Conservation (phyloP, 306 rosid genomes). For the Neltuma alba region DNA sequence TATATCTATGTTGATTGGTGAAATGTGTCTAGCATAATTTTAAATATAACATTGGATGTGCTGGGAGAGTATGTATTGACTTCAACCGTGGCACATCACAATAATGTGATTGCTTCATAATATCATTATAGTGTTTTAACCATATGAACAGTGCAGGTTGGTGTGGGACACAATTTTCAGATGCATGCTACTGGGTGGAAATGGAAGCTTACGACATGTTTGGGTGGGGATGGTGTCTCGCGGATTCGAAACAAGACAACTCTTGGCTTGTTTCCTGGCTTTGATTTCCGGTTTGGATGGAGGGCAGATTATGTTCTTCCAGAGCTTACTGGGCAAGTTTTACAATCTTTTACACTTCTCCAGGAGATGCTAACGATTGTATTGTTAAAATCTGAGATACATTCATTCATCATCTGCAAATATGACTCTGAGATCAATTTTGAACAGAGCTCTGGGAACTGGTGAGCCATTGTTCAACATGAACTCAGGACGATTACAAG, state of each 20-base stretch:
- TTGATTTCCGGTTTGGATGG: constrained; percentile 93
- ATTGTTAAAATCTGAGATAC: constrained; percentile 7
- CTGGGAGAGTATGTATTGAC: not conserved
- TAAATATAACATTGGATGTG: constrained; percentile 2
- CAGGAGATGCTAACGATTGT: constrained; percentile 7
- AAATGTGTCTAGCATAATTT: constrained; percentile 14
- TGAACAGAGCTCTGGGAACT: constrained; percentile 78
- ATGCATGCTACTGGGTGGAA: constrained; percentile 92
- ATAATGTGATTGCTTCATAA: constrained; percentile 26
- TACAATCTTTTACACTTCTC: constrained; percentile 16
- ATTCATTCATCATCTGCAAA: constrained; percentile 4
- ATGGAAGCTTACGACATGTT: constrained; percentile 95
- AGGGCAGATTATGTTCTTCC: constrained; percentile 94
- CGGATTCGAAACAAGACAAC: constrained; percentile 81
- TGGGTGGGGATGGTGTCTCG: constrained; percentile 92
- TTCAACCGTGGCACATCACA: not conserved
- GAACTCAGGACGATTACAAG: constrained; percentile 80
- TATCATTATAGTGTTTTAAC: constrained; percentile 25
- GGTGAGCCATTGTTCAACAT: constrained; percentile 87
- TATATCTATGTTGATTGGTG: constrained; percentile 7
- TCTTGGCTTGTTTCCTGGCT: constrained; percentile 77
- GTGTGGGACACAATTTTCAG: constrained; percentile 86
- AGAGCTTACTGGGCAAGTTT: constrained; percentile 83
- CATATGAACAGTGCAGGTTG: constrained; percentile 64
- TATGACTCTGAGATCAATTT: constrained; percentile 30